Conservation (phyloP, 345 rosid genomes). For the Pugionium dolabratum region DNA sequence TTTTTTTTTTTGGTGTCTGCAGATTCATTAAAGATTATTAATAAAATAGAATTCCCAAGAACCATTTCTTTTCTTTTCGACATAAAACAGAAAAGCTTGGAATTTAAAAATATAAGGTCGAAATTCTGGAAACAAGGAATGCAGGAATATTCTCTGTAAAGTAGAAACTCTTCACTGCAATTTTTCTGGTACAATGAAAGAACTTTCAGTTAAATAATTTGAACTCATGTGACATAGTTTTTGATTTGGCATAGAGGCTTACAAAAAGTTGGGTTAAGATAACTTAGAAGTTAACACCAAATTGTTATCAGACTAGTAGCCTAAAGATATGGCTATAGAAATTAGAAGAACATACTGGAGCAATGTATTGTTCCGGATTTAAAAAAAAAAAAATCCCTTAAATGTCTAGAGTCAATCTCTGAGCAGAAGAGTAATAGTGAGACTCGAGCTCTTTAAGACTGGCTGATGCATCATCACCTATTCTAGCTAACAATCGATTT, state of each 20-base stretch:
- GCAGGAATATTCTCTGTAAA: not conserved
- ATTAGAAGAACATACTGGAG: not conserved
- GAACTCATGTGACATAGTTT: constrained; percentile 8
- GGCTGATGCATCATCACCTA: constrained; percentile 84
- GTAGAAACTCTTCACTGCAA: not conserved
- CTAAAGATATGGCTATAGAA: constrained; percentile 6
- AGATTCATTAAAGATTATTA: not conserved
- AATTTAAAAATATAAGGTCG: not conserved
- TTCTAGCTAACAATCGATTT: constrained; percentile 60
- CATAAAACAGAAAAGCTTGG: not conserved
- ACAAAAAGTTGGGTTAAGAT: not conserved
- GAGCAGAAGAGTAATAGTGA: constrained; percentile 74
- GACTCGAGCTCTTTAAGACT: constrained; percentile 84
- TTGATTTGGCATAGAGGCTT: not conserved
- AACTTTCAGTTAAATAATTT: not conserved
- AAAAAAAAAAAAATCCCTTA: constrained; percentile 10
- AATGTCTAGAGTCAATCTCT: constrained; percentile 42
- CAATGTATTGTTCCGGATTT: not conserved
- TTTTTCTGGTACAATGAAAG: not conserved
- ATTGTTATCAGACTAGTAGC: not conserved
- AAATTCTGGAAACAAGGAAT: not conserved
- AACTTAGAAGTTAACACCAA: not conserved
- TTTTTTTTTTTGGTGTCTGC: not conserved
- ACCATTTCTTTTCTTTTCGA: not conserved
- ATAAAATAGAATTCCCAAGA: too few relatives aligned